These are phyloP conservation scores for Vigna hirtella DNA, from an alignment of 306 rosid genomes.

Conservation along the genomic window DNA sequence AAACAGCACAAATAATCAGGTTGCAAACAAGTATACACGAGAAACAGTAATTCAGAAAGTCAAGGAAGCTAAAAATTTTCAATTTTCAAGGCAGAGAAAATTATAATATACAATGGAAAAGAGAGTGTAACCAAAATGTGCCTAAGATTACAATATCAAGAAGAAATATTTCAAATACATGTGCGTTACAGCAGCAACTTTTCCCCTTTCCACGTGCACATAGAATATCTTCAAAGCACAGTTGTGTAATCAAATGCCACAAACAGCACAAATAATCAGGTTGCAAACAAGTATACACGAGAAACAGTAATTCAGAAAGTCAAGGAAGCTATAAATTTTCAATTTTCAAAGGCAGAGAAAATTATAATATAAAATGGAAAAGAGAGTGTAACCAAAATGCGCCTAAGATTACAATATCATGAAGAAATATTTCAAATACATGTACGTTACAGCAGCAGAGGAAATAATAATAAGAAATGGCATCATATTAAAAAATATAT, in stretches of 20 bases:
- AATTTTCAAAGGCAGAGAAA: not conserved
- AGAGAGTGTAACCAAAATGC: not conserved
- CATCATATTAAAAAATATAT: not conserved
- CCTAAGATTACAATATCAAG: not conserved
- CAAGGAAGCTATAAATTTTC: not conserved
- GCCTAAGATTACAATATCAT: not conserved
- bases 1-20: slow-evolving; percentile 16
- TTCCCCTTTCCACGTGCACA: not conserved
- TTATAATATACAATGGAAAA: not conserved
- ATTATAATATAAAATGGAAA: not conserved
- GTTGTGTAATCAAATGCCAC: not conserved
- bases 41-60: slow-evolving; percentile 20
- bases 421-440: not conserved
- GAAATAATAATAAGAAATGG: not conserved
- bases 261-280: slow-evolving; percentile 16
- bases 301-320: slow-evolving; percentile 20
- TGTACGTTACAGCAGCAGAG: slow-evolving; percentile 21
- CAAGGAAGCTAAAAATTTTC: not conserved
- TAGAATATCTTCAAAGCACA: not conserved
- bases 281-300: slow-evolving; percentile 3
- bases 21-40: slow-evolving; percentile 3
- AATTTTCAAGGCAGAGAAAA: not conserved
- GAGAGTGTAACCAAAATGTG: not conserved
- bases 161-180: not conserved
- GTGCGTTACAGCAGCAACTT: slow-evolving; percentile 13